These are phyloP conservation scores for Hyaloscypha hepaticicola DNA, from an alignment of 495 filamentous ascomycete genomes.

Conservation along the genomic window DNA sequence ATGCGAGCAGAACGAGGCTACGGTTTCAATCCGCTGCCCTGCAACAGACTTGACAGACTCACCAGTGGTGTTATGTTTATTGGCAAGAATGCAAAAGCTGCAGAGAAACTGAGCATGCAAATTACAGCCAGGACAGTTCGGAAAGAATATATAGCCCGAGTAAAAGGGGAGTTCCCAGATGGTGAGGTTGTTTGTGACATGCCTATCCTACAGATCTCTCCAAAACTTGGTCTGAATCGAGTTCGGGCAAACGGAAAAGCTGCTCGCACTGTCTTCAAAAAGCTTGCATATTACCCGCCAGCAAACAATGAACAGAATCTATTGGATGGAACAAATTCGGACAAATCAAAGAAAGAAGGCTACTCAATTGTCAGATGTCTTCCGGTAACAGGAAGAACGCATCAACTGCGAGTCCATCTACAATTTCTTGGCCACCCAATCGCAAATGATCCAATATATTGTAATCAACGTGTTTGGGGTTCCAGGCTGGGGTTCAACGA, in stretches of 20 bases:
- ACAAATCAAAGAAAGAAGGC: conserved; percentile 49
- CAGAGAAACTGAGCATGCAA: conserved; percentile 69
- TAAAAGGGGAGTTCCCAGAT: conserved; percentile 86
- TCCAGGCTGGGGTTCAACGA: conserved; percentile 71
- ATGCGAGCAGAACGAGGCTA: conserved; percentile 73
- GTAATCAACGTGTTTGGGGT: conserved; percentile 89
- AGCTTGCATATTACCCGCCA: conserved; percentile 78
- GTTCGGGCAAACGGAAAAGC: conserved; percentile 90
- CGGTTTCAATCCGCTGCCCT: conserved; percentile 73
- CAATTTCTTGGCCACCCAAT: conserved; percentile 95
- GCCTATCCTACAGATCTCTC: conserved; percentile 90
- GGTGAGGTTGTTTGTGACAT: conserved; percentile 83
- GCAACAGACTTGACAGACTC: conserved; percentile 89
- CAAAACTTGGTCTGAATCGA: conserved; percentile 90
- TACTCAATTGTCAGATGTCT: conserved; percentile 95
- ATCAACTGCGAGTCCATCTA: conserved; percentile 92
- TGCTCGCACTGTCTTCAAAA: conserved; percentile 85
- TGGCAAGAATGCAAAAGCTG: conserved; percentile 76
- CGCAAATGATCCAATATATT: conserved; percentile 95
- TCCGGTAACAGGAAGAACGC: conserved; percentile 89
- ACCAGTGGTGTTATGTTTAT: conserved; percentile 98
- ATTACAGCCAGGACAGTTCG: conserved; percentile 73
- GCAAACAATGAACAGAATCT: conserved; percentile 10
- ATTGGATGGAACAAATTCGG: conserved; percentile 14
- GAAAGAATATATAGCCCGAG: conserved; percentile 93